Evolutionary conservation across 148 eudicot species (phyloP).

Genomic region (Cornus florida): DNA sequence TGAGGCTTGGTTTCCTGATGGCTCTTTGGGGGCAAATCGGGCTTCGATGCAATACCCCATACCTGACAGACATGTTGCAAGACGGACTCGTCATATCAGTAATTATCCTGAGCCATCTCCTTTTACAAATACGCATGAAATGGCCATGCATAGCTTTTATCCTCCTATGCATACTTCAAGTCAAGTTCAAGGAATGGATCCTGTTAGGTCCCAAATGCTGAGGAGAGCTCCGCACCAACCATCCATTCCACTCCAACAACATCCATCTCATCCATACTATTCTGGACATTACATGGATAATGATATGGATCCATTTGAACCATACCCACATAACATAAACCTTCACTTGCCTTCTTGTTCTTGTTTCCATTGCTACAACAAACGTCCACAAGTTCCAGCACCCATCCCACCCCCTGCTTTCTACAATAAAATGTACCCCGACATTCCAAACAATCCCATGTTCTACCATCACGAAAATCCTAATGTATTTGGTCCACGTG

Average conservation of each 20-base stretch:
- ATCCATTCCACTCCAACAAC: conserved; percentile 34
- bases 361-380: conserved; percentile 63
- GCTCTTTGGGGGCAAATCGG: conserved; percentile 31
- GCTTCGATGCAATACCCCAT: conserved; percentile 34
- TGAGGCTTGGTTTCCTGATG: conserved; percentile 41
- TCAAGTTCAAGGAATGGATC: conserved; percentile 44
- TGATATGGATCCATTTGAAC: conserved; percentile 45
- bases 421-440: conserved; percentile 43
- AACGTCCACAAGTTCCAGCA: conserved; percentile 34
- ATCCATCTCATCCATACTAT: conserved; percentile 36
- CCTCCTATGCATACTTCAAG: conserved; percentile 30
- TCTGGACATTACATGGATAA: conserved; percentile 40
- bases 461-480: conserved; percentile 37
- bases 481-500: conserved; percentile 36
- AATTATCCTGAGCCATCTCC: conserved; percentile 50
- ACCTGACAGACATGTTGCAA: conserved; percentile 30
- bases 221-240: conserved; percentile 47
- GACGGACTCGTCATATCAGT: conserved; percentile 36
- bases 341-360: conserved; percentile 62
- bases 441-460: conserved; percentile 34
- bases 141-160: conserved; percentile 31
- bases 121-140: conserved; percentile 27
- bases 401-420: conserved; percentile 39
- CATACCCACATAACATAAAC: conserved; percentile 38
- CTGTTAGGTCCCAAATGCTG: conserved; percentile 46